Evolutionary conservation across 1,139 yeast species (phyloP), one percentile per base, ranked within the genome.

Genomic region (Pichia sp.): DNA sequence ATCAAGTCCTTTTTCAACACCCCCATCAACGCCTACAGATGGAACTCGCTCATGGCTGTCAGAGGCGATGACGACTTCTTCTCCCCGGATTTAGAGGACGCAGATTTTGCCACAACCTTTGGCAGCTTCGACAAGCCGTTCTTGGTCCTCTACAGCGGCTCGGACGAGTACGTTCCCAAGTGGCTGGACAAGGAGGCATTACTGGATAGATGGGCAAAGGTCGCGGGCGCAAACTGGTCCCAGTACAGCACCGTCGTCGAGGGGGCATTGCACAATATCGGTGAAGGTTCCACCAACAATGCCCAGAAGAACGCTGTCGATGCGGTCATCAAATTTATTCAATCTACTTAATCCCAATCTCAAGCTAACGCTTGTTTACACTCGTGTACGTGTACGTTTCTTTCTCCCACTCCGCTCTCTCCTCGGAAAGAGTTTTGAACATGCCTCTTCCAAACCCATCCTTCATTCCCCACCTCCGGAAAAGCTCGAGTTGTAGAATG

Each of bases 51-150:
- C 50, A 70, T 77, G 36, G 70, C 74, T 16, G 71, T 71, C 16
- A 75, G 82, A 15, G 95, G 95, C 3, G 93, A 84, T 62, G 96
- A 89, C 63, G 96, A 89, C 69, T 88, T 1, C 44, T 61, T 61
- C 38, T 58, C 62, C 0, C 73, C 82, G 7, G 90, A 88, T 65
- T 70, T 87, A 54, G 64, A 77, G 15, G 40, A 36, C 40, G n/a
- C 13, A 13, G 40, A 36, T 13, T 36, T 36, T 7, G 40, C 13
- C 13, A 36, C 40, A 6, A 36, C 40, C 15, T 36, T 36, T 13
- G 40, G 40, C 1, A 72, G 72, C 50, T 66, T 88, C 2, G 62
- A 64, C 2, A 73, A 65, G 38, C 76, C 88, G 61, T 58, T 84
- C 32, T 69, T 86, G 54, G 77, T 83, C 1, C 69, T 84, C 7